Percentiles rank a stretch among this genome's conserved stretches.
phyloP scores from a whole-genome alignment of 2,329 filamentous ascomycete species.

The Thielaviopsis euricoi region DNA sequence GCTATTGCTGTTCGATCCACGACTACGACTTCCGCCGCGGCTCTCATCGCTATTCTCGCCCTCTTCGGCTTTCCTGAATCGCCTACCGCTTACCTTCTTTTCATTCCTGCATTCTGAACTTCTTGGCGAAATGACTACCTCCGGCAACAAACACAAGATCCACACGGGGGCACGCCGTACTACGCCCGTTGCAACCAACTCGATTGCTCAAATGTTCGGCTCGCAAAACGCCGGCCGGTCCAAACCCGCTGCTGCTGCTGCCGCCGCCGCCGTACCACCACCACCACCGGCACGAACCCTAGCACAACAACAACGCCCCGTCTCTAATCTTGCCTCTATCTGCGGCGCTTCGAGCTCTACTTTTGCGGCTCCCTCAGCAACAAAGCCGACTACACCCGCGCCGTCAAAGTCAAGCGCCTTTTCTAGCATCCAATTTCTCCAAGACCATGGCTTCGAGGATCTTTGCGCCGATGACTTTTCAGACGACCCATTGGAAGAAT shows the following conservation, averaged over 20 bases:
- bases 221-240: not conserved
- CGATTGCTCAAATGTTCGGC: constrained; percentile 9
- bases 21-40: not conserved
- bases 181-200: constrained; percentile 1
- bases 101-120: not conserved
- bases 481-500: constrained; percentile 9
- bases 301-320: not conserved
- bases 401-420: not conserved
- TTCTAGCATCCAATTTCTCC: constrained; percentile 4
- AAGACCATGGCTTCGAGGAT: constrained; percentile 11
- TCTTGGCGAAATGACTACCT: not conserved
- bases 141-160: constrained; percentile 1
- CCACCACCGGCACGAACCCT: not conserved
- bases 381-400: not conserved
- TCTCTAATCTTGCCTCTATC: constrained; percentile 6
- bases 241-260: not conserved
- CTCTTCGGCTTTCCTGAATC: not conserved
- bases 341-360: constrained; percentile 1
- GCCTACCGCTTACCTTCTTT: not conserved
- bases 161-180: not conserved
- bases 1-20: not conserved
- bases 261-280: too few relatives aligned
- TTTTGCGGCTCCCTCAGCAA: not conserved
- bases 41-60: not conserved
- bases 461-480: constrained; percentile 9